Conservation (phyloP, 2,329 filamentous ascomycete species). For the Didymella sp. region DNA sequence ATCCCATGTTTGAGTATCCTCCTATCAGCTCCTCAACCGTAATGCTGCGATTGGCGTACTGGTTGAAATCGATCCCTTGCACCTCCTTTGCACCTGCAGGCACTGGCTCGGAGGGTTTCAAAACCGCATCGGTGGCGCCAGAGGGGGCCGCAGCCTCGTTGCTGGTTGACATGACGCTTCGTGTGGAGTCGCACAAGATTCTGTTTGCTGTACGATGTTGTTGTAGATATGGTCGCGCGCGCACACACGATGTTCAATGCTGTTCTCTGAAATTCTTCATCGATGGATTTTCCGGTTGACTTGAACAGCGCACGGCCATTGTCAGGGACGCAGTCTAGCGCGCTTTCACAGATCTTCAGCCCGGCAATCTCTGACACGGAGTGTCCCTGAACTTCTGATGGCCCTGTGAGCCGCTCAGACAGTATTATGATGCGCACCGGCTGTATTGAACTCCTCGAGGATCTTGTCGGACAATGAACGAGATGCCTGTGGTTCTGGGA, state of each 20-base stretch:
- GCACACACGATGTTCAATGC: neutral
- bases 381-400: neutral
- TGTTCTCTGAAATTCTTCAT: neutral
- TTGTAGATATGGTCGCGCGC: slow-evolving; percentile 8
- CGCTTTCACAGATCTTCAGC: neutral
- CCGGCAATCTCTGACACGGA: neutral
- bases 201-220: slow-evolving; percentile 2
- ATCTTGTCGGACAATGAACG: neutral
- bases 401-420: neutral
- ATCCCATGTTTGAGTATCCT: slow-evolving; percentile 86
- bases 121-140: slow-evolving; percentile 74
- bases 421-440: neutral
- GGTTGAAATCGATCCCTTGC: slow-evolving; percentile 90
- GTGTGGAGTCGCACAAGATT: slow-evolving; percentile 6
- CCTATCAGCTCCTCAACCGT: slow-evolving; percentile 84
- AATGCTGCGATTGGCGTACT: slow-evolving; percentile 74
- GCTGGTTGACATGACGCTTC: slow-evolving; percentile 31
- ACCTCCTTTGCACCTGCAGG: slow-evolving; percentile 81
- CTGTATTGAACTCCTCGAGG: neutral
- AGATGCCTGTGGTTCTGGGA: neutral
- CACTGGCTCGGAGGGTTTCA: slow-evolving; percentile 83
- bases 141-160: slow-evolving; percentile 48
- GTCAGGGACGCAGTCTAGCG: neutral
- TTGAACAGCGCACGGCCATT: neutral
- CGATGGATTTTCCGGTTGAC: slow-evolving; percentile 2